A percentile compares a stretch with the other conserved stretches of the same genome.
Conservation (phyloP, 1,284 basidiomycete species). For the Chiua sp. region DNA sequence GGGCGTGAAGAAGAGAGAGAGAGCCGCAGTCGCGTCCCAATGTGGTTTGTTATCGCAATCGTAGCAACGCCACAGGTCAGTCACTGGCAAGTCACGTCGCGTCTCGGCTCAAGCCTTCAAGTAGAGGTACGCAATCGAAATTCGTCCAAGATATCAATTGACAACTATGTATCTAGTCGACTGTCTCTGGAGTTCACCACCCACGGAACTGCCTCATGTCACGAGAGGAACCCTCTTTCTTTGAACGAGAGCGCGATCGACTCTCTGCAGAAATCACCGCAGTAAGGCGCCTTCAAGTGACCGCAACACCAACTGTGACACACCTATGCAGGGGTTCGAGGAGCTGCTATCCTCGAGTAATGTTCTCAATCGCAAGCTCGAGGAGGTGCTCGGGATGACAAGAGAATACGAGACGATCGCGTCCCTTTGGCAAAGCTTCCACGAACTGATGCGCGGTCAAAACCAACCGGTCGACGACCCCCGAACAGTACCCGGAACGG, state of each 20-base stretch:
- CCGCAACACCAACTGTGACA: background rate
- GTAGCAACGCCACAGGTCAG: background rate
- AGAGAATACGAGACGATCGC: constrained; percentile 93
- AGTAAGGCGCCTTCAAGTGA: constrained; percentile 46
- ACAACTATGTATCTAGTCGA: background rate
- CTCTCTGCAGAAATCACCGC: constrained; percentile 74
- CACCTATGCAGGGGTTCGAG: constrained; percentile 80
- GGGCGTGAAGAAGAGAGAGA: background rate
- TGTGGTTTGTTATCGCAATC: background rate
- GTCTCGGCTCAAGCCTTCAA: too few relatives aligned
- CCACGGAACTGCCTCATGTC: constrained; percentile 34
- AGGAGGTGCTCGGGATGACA: constrained; percentile 92
- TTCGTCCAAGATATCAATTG: background rate
- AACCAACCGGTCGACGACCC: constrained; percentile 40
- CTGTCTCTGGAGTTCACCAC: constrained; percentile 30
- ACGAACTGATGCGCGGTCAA: constrained; percentile 73
- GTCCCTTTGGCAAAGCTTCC: constrained; percentile 84
- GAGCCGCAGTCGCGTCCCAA: background rate
- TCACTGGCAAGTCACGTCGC: too few relatives aligned
- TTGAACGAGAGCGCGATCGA: constrained; percentile 78
- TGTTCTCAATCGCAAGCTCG: constrained; percentile 89
- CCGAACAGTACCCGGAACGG: constrained; percentile 62
- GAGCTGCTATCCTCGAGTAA: constrained; percentile 87
- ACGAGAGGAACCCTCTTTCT: constrained; percentile 63
- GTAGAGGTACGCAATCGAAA: background rate